Evolutionary conservation across 2,329 filamentous ascomycete species (phyloP).

Genomic region (Aspergillus sp.): DNA sequence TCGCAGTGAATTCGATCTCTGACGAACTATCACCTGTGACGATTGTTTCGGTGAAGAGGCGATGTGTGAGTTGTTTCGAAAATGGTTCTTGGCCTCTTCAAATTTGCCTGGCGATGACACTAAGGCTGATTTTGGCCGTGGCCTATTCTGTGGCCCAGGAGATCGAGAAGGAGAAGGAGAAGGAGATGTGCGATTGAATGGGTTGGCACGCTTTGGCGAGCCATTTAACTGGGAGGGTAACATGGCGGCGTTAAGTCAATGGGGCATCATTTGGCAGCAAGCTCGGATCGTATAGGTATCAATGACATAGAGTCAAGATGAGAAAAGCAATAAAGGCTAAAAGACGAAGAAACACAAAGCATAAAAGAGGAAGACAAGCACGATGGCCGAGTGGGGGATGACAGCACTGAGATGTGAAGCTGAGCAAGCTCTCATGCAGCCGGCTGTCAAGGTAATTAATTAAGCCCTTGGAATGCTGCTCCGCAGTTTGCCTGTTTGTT

Average conservation of each 20-base stretch:
- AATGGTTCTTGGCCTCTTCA: conserved; percentile 50
- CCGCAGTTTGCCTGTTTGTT: conserved; percentile 29
- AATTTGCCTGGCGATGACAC: conserved; percentile 55
- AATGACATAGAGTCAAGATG: background rate
- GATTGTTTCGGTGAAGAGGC: conserved; percentile 47
- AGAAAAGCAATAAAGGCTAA: background rate
- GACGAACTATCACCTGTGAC: conserved; percentile 34
- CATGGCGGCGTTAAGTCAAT: conserved; percentile 37
- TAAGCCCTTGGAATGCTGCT: too few relatives aligned
- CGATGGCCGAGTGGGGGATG: too few relatives aligned
- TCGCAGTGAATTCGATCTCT: conserved; percentile 60
- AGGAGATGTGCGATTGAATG: conserved; percentile 60
- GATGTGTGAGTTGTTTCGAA: conserved; percentile 65
- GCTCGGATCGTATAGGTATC: conserved; percentile 14
- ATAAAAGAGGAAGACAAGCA: too few relatives aligned
- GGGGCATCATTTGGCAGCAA: conserved; percentile 22
- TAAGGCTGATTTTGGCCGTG: conserved; percentile 70
- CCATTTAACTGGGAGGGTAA: conserved; percentile 55
- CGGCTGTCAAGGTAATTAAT: too few relatives aligned
- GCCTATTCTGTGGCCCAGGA: conserved; percentile 44
- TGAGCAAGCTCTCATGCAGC: too few relatives aligned
- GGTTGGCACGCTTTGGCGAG: conserved; percentile 73
- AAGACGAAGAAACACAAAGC: background rate
- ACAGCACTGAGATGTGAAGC: too few relatives aligned
- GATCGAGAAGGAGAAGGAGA: conserved; percentile 52